Conservation (phyloP, 345 rosid species). For the Murraya koenigii region DNA sequence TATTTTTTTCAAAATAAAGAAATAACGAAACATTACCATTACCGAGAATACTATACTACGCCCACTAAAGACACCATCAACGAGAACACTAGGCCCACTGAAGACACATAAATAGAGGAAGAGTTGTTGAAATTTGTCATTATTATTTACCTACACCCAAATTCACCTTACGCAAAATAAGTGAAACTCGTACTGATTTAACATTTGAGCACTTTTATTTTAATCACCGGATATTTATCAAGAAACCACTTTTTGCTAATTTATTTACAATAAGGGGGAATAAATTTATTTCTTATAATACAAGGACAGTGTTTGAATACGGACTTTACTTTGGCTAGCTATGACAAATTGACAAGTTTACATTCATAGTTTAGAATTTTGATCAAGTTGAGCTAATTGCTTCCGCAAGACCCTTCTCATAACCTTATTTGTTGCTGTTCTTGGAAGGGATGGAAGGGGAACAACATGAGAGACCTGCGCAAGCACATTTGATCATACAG, state of each 20-base stretch:
- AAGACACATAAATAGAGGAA: too few species aligned
- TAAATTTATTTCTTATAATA: not conserved
- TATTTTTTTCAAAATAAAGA: too few species aligned
- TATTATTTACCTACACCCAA: too few species aligned
- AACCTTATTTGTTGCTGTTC: constrained; percentile 92
- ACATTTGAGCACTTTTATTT: too few species aligned
- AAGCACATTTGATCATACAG: constrained; percentile 18
- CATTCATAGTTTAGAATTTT: constrained; percentile 58
- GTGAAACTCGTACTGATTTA: too few species aligned
- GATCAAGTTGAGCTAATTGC: constrained; percentile 45
- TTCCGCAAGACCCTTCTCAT: constrained; percentile 92
- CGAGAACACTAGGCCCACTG: too few species aligned
- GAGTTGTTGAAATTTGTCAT: too few species aligned
- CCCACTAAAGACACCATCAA: too few species aligned
- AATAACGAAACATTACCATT: too few species aligned
- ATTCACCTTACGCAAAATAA: too few species aligned
- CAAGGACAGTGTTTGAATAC: not conserved
- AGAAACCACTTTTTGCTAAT: not conserved
- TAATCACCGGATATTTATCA: not conserved
- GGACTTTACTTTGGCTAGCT: not conserved
- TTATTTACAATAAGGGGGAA: not conserved
- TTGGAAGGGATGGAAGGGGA: constrained; percentile 58
- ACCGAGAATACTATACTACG: too few species aligned
- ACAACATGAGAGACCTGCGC: constrained; percentile 67
- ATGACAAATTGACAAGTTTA: not conserved